Percentiles rank a stretch among this genome's conserved stretches.
Evolutionary conservation across 2,329 filamentous ascomycete genomes (phyloP).

Genomic region (Talaromyces verruculosus): DNA sequence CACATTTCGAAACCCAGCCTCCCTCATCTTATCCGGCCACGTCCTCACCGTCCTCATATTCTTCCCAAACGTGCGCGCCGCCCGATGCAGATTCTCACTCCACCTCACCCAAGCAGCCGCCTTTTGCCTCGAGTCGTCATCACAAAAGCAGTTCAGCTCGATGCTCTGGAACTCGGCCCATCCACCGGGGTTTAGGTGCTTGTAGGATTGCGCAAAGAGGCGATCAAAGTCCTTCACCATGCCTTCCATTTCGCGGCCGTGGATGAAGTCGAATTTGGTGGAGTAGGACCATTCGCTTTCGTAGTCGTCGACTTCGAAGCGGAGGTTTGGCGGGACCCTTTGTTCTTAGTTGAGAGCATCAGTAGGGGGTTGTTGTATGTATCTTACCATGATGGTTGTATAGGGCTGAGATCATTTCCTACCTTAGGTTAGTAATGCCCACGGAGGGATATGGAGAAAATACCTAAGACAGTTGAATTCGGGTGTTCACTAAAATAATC

Average conservation of each 20-base stretch:
- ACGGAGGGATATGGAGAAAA: background rate
- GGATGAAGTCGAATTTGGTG: conserved; percentile 29
- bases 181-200: conserved; percentile 27
- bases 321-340: conserved; percentile 30
- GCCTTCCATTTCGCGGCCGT: conserved; percentile 29
- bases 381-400: conserved; percentile 30
- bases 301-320: conserved; percentile 30
- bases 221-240: conserved; percentile 27
- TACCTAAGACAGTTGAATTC: conserved; percentile 32
- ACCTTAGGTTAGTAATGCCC: background rate
- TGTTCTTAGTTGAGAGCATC: background rate
- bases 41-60: conserved; percentile 24
- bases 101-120: conserved; percentile 22
- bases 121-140: conserved; percentile 24
- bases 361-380: too few species aligned
- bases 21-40: conserved; percentile 26
- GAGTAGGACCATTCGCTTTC: conserved; percentile 29
- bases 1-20: conserved; percentile 33
- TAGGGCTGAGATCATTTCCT: conserved; percentile 34
- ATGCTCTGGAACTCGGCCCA: conserved; percentile 27
- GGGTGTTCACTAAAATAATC: conserved; percentile 27
- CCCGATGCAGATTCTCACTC: conserved; percentile 25
- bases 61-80: conserved; percentile 28
- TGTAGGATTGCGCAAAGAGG: conserved; percentile 25
- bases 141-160: conserved; percentile 23